Evolutionary conservation across 2,329 filamentous ascomycete species (phyloP), one percentile per base, ranked within the genome.

Genomic region (Diaporthe citrichinensis): DNA sequence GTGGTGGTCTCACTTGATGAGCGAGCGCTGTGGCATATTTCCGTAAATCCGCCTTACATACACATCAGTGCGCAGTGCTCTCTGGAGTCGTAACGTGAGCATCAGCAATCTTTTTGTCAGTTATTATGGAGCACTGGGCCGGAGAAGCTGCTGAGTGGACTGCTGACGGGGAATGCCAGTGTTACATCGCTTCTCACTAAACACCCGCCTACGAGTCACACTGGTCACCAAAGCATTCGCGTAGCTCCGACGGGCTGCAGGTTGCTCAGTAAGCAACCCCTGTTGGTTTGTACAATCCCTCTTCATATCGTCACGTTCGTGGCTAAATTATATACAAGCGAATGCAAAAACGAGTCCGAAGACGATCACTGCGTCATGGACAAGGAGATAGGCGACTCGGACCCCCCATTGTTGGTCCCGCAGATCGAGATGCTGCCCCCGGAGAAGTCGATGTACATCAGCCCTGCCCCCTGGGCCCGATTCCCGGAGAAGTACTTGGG

Each of bases 101-200:
- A 61, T 61, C 36, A 61, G 58, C 25, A 69, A 69, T 34, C 49
- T 55, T 68, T 55, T 55, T 69, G 65, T 69, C 65, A 69, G 65
- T 41, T 34, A 28, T 55, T 53, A 39, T 53, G 46, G 65, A 55
- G 65, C 46, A 41, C 15, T 53, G 36, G 14, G 31, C 23, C 23
- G 25, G 31, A 15, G 20, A 10, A 15, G 1, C 23, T 39, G 31
- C 46, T 39, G 62, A 23, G 34, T n/a, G 46, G 46, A 14, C 5
- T 53, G 65, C 65, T 68, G 65, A 68, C 46, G 2, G 65, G 7
- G 36, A 7, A 31, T 68, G 46, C 28, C 65, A 69, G 49, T 12
- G 65, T 69, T 55, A 69, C 65, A 69, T 55, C 49, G 65, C 31
- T 14, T 20, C n/a, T 15, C 23, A 7, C 12, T 53, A 25, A 31